Conservation (phyloP, 2,329 filamentous ascomycete genomes). For the Nigrospora sphaerica region DNA sequence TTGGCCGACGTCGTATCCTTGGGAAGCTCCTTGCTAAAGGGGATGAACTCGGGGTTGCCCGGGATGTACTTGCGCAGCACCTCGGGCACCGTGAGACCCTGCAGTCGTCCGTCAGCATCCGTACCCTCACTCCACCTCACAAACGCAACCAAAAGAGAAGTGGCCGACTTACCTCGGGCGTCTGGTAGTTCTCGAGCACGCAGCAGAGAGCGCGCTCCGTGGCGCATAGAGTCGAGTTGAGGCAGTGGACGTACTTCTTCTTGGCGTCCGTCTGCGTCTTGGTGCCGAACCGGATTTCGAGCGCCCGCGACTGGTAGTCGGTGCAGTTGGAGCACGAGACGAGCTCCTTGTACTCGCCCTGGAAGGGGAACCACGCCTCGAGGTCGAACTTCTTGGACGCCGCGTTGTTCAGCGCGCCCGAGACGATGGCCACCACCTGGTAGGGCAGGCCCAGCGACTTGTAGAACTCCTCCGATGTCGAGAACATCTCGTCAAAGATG, state of each 20-base stretch:
- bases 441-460: constrained; percentile 83
- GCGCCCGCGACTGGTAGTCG: constrained; percentile 89
- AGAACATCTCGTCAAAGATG: constrained; percentile 89
- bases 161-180: constrained; percentile 57
- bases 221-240: constrained; percentile 85
- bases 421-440: constrained; percentile 88
- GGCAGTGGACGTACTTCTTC: constrained; percentile 91
- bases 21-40: constrained; percentile 77
- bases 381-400: constrained; percentile 91
- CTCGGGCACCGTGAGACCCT: constrained; percentile 76
- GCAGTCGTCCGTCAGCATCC: background rate
- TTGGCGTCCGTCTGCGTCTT: constrained; percentile 79
- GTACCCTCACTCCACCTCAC: too few relatives aligned
- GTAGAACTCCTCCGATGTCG: constrained; percentile 89
- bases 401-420: constrained; percentile 88
- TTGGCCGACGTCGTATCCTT: constrained; percentile 64
- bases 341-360: constrained; percentile 96
- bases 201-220: constrained; percentile 92
- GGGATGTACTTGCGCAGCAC: constrained; percentile 84
- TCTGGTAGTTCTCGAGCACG: constrained; percentile 95
- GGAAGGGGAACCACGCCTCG: constrained; percentile 94
- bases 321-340: constrained; percentile 98
- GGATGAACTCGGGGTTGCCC: constrained; percentile 81
- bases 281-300: constrained; percentile 85
- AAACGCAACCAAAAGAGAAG: background rate